These are phyloP conservation scores for Fomitopsis palustris DNA, from an alignment of 1,284 basidiomycete genomes.

Conservation along the genomic window DNA sequence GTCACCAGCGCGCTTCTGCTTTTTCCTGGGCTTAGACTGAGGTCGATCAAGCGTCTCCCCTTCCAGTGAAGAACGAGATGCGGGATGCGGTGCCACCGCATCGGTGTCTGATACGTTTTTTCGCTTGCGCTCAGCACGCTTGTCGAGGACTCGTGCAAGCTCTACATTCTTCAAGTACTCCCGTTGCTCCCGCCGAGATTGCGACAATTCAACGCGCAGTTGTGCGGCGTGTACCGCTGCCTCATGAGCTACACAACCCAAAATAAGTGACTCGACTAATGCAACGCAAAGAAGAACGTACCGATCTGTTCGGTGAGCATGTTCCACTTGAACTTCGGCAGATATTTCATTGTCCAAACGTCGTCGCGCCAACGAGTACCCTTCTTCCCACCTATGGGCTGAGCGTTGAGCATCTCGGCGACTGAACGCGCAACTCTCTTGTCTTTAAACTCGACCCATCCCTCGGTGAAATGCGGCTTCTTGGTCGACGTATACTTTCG, in stretches of 20 bases:
- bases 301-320: slow-evolving; percentile 99
- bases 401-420: slow-evolving; percentile 94
- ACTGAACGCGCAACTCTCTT: slow-evolving; percentile 89
- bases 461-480: slow-evolving; percentile 87
- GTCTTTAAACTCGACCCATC: slow-evolving; percentile 97
- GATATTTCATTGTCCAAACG: slow-evolving; percentile 99
- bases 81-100: slow-evolving; percentile 5
- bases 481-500: slow-evolving; percentile 79
- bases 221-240: slow-evolving; percentile 85
- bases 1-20: slow-evolving; percentile 19
- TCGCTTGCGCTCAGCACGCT: slow-evolving; percentile 73
- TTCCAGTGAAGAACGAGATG: slow-evolving; percentile 5
- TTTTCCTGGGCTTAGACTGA: slow-evolving; percentile 30
- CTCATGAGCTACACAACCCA: slow-evolving; percentile 73
- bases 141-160: slow-evolving; percentile 86
- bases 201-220: slow-evolving; percentile 86
- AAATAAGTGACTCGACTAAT: not conserved
- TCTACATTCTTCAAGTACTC: slow-evolving; percentile 96
- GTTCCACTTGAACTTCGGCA: slow-evolving; percentile 98
- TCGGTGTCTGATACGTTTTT: slow-evolving; percentile 22
- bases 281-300: slow-evolving; percentile 40
- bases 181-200: slow-evolving; percentile 86
- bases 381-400: slow-evolving; percentile 94
- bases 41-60: slow-evolving; percentile 33
- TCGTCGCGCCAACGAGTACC: slow-evolving; percentile 92